A percentile compares a stretch with the other conserved stretches of the same genome.
These are phyloP conservation scores for Candida alai DNA, from an alignment of 805 yeast species.

Conservation along the genomic window DNA sequence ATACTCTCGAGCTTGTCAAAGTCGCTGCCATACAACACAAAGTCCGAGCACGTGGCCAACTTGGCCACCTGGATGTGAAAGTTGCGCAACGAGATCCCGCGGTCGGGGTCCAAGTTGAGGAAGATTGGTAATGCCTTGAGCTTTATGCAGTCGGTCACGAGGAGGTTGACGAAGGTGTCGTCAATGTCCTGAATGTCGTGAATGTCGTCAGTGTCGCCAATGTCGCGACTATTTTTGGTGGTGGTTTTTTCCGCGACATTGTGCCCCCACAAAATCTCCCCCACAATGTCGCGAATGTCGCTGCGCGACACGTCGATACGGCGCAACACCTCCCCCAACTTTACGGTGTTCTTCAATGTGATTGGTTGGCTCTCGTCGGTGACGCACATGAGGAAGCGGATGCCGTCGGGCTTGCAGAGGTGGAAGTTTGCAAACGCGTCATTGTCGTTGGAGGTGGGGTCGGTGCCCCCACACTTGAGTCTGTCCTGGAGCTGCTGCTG, in stretches of 20 bases:
- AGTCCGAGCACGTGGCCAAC: constrained; percentile 67
- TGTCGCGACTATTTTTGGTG: too few relatives aligned
- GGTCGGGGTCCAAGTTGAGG: constrained; percentile 58
- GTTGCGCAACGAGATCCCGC: constrained; percentile 75
- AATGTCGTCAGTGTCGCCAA: too few relatives aligned
- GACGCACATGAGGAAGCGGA: constrained; percentile 40
- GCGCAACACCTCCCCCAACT: constrained; percentile 50
- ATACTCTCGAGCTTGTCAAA: constrained; percentile 14
- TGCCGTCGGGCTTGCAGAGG: constrained; percentile 21
- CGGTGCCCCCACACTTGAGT: constrained; percentile 2
- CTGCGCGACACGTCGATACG: constrained; percentile 41
- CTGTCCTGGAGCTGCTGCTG: constrained; percentile 15
- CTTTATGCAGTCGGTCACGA: constrained; percentile 40
- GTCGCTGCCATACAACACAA: constrained; percentile 68
- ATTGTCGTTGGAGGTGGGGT: neutral
- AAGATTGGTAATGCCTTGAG: constrained; percentile 50
- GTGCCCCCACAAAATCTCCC: too few relatives aligned
- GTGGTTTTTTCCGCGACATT: too few relatives aligned
- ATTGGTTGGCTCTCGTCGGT: constrained; percentile 8
- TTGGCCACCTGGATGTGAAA: constrained; percentile 86
- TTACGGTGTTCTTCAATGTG: constrained; percentile 49
- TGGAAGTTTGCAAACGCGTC: constrained; percentile 12
- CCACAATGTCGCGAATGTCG: constrained; percentile 20
- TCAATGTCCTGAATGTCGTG: constrained; percentile 9
- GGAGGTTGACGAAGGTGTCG: constrained; percentile 17